A percentile compares a stretch with the other conserved stretches of the same genome.
phyloP scores from a whole-genome alignment of 305 asterid genomes.

The Solanum hybrid region DNA sequence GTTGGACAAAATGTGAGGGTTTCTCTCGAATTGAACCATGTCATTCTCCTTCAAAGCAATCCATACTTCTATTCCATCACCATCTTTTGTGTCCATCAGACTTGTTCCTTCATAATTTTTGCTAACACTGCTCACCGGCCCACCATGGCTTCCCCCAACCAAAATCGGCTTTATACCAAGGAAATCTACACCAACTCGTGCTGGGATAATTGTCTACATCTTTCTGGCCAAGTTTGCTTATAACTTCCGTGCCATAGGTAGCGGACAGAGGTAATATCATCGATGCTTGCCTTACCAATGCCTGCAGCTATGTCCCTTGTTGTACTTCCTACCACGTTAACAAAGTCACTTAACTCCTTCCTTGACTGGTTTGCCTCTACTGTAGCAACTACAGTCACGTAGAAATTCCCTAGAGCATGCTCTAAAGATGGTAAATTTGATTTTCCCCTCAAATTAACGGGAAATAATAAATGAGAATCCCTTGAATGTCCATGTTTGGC shows the following conservation, averaged over 20 bases:
- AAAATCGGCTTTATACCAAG: neutral
- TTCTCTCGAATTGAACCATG: neutral
- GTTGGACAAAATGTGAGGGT: neutral
- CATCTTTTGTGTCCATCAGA: neutral
- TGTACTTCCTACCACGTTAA: neutral
- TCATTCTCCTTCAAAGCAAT: neutral
- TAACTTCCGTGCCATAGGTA: neutral
- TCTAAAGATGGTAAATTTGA: neutral
- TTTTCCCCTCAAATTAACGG: neutral
- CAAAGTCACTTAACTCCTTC: neutral
- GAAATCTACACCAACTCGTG: neutral
- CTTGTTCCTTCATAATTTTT: neutral
- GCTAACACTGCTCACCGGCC: neutral
- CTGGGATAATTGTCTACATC: neutral
- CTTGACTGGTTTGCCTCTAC: neutral
- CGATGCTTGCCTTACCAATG: neutral
- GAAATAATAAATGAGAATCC: neutral
- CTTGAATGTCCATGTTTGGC: neutral
- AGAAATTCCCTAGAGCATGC: neutral
- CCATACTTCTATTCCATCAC: neutral
- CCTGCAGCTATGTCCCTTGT: neutral
- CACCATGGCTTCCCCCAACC: conserved; percentile 4
- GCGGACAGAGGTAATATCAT: neutral
- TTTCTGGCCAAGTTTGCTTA: neutral
- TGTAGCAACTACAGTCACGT: neutral